Conservation (phyloP, 805 yeast genomes). For the Sugiyamaella qingdaonensis region DNA sequence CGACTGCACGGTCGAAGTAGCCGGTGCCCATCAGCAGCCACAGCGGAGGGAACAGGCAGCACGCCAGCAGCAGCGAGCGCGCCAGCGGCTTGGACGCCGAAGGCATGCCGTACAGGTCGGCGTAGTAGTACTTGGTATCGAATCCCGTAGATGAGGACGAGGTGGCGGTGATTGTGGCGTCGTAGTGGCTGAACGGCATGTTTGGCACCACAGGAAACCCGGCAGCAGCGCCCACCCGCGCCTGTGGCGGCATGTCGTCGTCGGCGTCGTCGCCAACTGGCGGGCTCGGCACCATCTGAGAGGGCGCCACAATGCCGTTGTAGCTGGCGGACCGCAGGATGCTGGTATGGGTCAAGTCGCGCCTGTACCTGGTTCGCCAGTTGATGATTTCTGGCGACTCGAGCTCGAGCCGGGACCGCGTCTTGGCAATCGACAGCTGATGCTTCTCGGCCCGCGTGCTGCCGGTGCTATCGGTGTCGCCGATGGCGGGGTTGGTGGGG, state of each 20-base stretch:
- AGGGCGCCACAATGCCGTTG: too few relatives aligned
- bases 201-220: slow-evolving; percentile 3
- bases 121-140: background rate
- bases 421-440: background rate
- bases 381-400: slow-evolving; percentile 7
- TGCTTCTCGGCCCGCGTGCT: too few relatives aligned
- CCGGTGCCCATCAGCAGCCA: slow-evolving; percentile 39
- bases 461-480: too few relatives aligned
- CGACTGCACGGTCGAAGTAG: slow-evolving; percentile 32
- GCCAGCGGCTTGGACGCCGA: slow-evolving; percentile 16
- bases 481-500: too few relatives aligned
- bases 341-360: slow-evolving; percentile 8
- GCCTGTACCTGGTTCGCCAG: slow-evolving; percentile 6
- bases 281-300: background rate
- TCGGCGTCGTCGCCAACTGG: background rate
- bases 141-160: background rate
- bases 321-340: slow-evolving; percentile 2
- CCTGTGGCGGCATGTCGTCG: background rate
- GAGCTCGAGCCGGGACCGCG: background rate
- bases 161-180: background rate
- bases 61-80: slow-evolving; percentile 21
- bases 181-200: slow-evolving; percentile 3
- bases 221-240: background rate
- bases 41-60: slow-evolving; percentile 35
- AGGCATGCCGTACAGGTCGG: slow-evolving; percentile 5